phyloP scores from a whole-genome alignment of 208 protist genomes.

The Giardia muris region DNA sequence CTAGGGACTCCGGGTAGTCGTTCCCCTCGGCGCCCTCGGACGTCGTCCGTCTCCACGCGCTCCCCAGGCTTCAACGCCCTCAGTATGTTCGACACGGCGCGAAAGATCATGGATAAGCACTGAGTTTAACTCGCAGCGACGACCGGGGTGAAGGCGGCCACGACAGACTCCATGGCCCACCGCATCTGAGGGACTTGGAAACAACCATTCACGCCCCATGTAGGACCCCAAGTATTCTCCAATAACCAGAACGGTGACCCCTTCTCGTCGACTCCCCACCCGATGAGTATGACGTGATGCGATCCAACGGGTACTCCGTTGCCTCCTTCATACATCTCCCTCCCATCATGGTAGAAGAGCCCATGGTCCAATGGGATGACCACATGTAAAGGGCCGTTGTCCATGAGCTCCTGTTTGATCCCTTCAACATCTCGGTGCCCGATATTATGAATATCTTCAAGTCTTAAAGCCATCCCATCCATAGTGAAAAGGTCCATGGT shows the following conservation, averaged over 20 bases:
- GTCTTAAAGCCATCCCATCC: background rate
- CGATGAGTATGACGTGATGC: background rate
- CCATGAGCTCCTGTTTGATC: background rate
- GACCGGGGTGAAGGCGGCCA: background rate
- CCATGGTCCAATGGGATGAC: background rate
- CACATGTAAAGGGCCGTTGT: background rate
- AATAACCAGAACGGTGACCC: background rate
- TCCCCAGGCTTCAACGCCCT: too few relatives aligned
- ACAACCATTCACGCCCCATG: background rate
- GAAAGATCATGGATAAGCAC: too few relatives aligned
- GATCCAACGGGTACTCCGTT: background rate
- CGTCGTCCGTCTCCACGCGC: too few relatives aligned
- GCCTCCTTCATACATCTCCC: background rate
- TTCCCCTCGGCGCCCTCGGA: too few relatives aligned
- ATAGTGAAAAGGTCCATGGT: background rate
- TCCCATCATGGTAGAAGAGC: background rate
- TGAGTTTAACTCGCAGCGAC: too few relatives aligned
- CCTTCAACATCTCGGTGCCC: background rate
- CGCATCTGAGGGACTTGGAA: background rate
- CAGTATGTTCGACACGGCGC: too few relatives aligned
- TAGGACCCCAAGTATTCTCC: background rate
- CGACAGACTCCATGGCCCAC: background rate
- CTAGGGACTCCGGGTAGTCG: background rate
- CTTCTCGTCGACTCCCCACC: background rate
- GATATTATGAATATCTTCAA: slow-evolving; percentile 1